A percentile compares a stretch with the other conserved stretches of the same genome.
phyloP scores from a whole-genome alignment of 2,329 filamentous ascomycete species.

The Fusarium decemcellulare region DNA sequence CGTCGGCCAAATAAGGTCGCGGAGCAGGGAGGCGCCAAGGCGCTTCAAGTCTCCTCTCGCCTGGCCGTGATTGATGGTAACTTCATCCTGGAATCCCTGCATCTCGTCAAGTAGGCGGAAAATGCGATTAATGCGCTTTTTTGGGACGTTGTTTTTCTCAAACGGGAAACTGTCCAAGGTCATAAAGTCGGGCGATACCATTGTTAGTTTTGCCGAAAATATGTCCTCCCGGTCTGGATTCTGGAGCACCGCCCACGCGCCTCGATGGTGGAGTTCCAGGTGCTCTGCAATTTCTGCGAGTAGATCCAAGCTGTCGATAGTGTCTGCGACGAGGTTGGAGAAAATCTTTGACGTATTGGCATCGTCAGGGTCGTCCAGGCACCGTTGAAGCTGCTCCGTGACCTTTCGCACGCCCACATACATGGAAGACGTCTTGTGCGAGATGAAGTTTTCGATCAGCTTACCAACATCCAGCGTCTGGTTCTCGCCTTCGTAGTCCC shows the following conservation, averaged over 20 bases:
- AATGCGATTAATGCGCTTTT: conserved; percentile 21
- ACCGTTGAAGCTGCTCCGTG: conserved; percentile 32
- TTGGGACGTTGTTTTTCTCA: conserved; percentile 11
- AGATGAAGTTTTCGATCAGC: conserved; percentile 44
- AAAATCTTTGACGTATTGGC: conserved; percentile 17
- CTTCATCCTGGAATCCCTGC: conserved; percentile 24
- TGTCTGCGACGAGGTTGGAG: conserved; percentile 40
- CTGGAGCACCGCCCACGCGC: too few relatives aligned
- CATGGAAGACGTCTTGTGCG: conserved; percentile 11
- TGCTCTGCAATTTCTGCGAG: conserved; percentile 41
- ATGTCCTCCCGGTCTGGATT: too few relatives aligned
- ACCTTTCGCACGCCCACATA: conserved; percentile 38
- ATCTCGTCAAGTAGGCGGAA: conserved; percentile 36
- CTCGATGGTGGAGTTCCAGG: conserved; percentile 18
- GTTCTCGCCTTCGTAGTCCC: conserved; percentile 12
- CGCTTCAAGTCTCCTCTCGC: conserved; percentile 43
- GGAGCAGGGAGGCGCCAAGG: conserved; percentile 40
- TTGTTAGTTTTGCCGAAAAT: too few relatives aligned
- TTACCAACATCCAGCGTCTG: conserved; percentile 28
- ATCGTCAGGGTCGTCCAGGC: conserved; percentile 35
- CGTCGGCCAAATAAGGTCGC: conserved; percentile 21
- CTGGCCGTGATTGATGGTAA: conserved; percentile 18
- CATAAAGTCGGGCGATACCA: conserved; percentile 27
- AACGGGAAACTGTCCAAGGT: conserved; percentile 37
- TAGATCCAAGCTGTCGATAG: conserved; percentile 37